These are phyloP conservation scores for Priceomyces carsonii DNA, from an alignment of 805 yeast genomes.

Conservation along the genomic window DNA sequence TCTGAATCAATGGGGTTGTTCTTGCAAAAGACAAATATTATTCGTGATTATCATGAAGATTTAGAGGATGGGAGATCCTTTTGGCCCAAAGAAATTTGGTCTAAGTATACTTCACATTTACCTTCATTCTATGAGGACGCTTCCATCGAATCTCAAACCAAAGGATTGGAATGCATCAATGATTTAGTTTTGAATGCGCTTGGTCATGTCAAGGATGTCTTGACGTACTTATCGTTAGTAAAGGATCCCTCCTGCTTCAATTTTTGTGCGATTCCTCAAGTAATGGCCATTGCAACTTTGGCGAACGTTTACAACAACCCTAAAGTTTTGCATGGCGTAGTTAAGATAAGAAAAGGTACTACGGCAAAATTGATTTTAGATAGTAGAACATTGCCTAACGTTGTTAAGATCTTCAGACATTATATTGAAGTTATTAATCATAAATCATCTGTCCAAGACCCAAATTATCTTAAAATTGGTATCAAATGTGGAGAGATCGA, in stretches of 20 bases:
- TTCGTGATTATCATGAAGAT: constrained; percentile 93
- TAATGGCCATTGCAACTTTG: constrained; percentile 96
- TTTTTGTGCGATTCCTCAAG: constrained; percentile 98
- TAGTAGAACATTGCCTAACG: constrained; percentile 73
- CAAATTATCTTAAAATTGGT: constrained; percentile 81
- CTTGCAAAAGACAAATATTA: constrained; percentile 93
- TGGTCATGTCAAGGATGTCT: constrained; percentile 72
- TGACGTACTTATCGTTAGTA: constrained; percentile 72
- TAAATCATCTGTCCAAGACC: constrained; percentile 77
- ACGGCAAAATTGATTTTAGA: constrained; percentile 75
- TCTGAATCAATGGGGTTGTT: constrained; percentile 92
- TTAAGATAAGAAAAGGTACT: constrained; percentile 89
- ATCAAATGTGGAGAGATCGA: constrained; percentile 86
- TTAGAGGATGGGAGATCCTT: constrained; percentile 88
- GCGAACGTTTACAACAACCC: constrained; percentile 84
- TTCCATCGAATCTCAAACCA: constrained; percentile 44
- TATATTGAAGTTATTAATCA: constrained; percentile 78
- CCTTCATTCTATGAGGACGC: constrained; percentile 50
- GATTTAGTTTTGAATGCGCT: constrained; percentile 81
- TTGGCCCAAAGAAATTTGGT: constrained; percentile 96
- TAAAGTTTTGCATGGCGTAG: constrained; percentile 63
- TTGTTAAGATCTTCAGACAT: constrained; percentile 71
- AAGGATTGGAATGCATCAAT: constrained; percentile 75
- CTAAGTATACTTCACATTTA: constrained; percentile 67
- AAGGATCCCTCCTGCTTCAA: constrained; percentile 81